phyloP scores from a whole-genome alignment of 2,329 filamentous ascomycete species.

The Aplosporella prunicola region DNA sequence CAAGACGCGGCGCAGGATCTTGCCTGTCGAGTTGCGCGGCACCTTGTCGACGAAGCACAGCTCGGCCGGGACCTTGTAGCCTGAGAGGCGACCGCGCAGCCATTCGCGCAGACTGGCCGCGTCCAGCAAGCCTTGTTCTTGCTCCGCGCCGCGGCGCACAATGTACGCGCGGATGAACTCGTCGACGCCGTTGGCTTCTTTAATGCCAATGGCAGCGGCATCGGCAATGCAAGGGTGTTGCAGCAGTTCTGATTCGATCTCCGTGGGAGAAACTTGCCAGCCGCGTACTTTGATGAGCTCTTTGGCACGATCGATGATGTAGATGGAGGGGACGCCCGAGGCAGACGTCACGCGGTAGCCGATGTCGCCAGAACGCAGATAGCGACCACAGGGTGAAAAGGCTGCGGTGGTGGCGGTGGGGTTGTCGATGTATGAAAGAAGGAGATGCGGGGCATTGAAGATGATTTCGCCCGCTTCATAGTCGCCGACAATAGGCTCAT shows the following conservation, averaged over 20 bases:
- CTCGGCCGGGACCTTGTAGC: constrained; percentile 9
- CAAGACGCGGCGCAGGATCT: constrained; percentile 8
- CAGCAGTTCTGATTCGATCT: constrained; percentile 38
- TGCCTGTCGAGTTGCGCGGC: constrained; percentile 8
- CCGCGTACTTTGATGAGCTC: constrained; percentile 43
- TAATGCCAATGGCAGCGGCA: constrained; percentile 31
- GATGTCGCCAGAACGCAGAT: constrained; percentile 12
- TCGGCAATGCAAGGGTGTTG: constrained; percentile 32
- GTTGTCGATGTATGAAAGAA: constrained; percentile 8
- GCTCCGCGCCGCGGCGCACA: constrained; percentile 15
- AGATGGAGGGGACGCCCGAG: constrained; percentile 13
- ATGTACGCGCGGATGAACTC: constrained; percentile 28
- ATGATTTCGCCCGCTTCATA: constrained; percentile 3
- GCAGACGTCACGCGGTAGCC: constrained; percentile 1
- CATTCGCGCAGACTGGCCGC: neutral
- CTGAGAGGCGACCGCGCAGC: constrained; percentile 3
- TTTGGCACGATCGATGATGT: constrained; percentile 31
- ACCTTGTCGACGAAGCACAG: neutral
- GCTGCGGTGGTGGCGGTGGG: constrained; percentile 9
- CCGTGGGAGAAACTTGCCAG: constrained; percentile 41
- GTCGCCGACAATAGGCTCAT: neutral
- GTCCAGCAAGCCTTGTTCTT: neutral
- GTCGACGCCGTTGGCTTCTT: constrained; percentile 16
- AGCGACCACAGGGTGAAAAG: constrained; percentile 15
- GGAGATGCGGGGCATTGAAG: constrained; percentile 1